These are phyloP conservation scores for Elaeagnus macrophylla DNA, from an alignment of 306 rosid genomes.

Conservation along the genomic window DNA sequence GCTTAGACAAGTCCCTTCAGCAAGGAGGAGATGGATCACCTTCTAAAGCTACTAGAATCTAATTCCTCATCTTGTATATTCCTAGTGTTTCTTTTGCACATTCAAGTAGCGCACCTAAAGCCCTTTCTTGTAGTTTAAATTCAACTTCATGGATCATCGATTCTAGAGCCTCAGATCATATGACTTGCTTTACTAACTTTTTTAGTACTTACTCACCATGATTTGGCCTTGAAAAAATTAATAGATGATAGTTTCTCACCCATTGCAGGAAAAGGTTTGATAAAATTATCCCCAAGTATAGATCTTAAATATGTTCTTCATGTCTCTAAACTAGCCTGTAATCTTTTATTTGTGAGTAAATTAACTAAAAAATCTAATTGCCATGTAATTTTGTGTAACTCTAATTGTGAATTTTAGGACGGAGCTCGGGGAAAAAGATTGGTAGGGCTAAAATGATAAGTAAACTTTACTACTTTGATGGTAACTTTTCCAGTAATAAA, in stretches of 20 bases:
- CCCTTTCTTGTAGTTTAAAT: neutral
- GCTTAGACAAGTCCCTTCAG: neutral
- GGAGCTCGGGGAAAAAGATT: neutral
- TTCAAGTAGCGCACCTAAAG: neutral
- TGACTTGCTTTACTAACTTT: neutral
- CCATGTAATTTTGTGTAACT: neutral
- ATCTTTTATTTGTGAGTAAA: constrained; percentile 1
- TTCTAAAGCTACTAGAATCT: neutral
- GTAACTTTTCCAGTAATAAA: neutral
- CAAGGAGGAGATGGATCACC: neutral
- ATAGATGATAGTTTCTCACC: neutral
- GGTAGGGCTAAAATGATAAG: neutral
- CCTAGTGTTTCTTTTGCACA: neutral
- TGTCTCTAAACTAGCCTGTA: neutral
- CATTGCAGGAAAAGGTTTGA: neutral
- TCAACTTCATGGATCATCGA: neutral
- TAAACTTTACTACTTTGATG: too few relatives aligned
- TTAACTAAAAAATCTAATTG: neutral
- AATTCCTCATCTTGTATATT: neutral
- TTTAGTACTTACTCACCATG: neutral
- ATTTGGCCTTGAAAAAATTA: neutral
- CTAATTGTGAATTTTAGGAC: neutral
- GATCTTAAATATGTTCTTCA: neutral
- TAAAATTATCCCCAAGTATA: neutral
- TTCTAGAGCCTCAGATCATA: neutral